Evolutionary conservation across 805 yeast species (phyloP), one percentile per base, ranked within the genome.

Genomic region (Candida coleopterorum): DNA sequence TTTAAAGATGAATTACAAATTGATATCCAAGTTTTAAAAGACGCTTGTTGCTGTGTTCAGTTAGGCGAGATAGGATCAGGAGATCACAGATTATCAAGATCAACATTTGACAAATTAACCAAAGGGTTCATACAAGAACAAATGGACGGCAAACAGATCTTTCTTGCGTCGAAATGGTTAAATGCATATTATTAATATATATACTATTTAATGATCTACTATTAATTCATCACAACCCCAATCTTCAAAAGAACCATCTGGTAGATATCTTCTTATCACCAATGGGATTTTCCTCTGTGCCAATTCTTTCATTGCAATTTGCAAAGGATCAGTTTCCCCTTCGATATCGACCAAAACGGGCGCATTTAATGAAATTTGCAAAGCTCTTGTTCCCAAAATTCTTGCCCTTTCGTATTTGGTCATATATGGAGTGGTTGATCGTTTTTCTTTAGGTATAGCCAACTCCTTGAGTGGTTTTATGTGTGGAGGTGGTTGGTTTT

Each of bases 161-260:
- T 88, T 50, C 58, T 73, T 47, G 86, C 83, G 4, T 64, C 70
- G 23, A 76, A 74, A 41, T 84, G 88, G 64, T 58, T 85, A 24
- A 74, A 74, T 36, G 74, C 76, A 3, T 70, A 68, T 44, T 57
- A 22, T 9, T 12, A 16, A 15, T 10, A 17, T 28, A 36, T 30
- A 18, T 20, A n/a, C 14, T 25, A 11, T 22, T 26, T 64, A 78
- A 53, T 72, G 77, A 60, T 93, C 97, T 39, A 89, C 85, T 56
- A 93, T 89, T 55, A 93, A 75, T 65, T 93, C 98, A 61, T 93
- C 97, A 54, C 96, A 93, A 36, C 96, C 95, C 98, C 98, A 93
- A 58, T 93, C 98, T 66, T 93, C 98, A 54, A 79, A 90, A 36
- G 94, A 78, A 5, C 97, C 96, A 58, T 94, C 98, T 3, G 99